phyloP scores from a whole-genome alignment of 2,329 filamentous ascomycete genomes.

The Ascocoryne sarcoides region DNA sequence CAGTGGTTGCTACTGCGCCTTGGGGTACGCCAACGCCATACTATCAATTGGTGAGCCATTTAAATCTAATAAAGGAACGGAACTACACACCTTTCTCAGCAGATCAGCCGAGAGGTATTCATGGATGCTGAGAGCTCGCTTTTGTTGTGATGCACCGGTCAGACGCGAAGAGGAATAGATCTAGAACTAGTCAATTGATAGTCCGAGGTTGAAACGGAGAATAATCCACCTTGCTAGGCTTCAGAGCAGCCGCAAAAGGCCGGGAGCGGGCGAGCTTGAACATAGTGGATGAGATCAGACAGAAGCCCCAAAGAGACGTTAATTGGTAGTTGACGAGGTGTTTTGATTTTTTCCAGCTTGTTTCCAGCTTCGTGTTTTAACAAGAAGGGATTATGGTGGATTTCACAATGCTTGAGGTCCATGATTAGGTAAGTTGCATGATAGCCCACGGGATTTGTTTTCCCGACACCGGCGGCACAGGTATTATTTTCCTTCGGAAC shows the following conservation, averaged over 20 bases:
- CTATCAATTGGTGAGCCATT: constrained; percentile 41
- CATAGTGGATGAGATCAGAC: constrained; percentile 47
- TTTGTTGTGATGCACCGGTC: constrained; percentile 61
- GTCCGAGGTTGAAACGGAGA: constrained; percentile 8
- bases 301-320: constrained; percentile 19
- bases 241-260: constrained; percentile 71
- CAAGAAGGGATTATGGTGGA: too few species aligned
- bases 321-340: constrained; percentile 16
- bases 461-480: too few species aligned
- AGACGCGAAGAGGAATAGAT: constrained; percentile 44
- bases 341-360: constrained; percentile 14
- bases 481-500: too few species aligned
- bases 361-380: constrained; percentile 18
- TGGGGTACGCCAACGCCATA: constrained; percentile 93
- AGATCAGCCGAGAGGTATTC: constrained; percentile 96
- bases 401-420: too few species aligned
- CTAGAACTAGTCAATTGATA: constrained; percentile 28
- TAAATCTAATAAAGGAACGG: constrained; percentile 12
- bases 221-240: constrained; percentile 61
- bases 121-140: constrained; percentile 92
- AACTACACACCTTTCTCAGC: constrained; percentile 54
- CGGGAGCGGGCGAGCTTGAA: constrained; percentile 80
- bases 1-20: constrained; percentile 74
- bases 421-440: too few species aligned
- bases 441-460: too few species aligned